phyloP scores from a whole-genome alignment of 495 filamentous ascomycete species.

The Evernia prunastri region DNA sequence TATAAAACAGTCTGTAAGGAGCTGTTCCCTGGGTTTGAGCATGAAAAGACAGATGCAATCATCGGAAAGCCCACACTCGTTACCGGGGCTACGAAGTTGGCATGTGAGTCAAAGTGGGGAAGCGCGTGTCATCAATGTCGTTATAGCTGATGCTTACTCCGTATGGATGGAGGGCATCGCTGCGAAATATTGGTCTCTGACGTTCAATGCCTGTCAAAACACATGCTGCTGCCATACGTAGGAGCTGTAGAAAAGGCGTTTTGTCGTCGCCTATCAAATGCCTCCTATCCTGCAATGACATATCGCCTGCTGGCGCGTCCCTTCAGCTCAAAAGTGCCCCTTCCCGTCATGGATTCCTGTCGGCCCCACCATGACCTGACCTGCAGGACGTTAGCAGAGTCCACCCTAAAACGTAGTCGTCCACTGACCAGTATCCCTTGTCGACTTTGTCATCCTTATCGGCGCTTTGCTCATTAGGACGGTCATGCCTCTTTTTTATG shows the following conservation, averaged over 20 bases:
- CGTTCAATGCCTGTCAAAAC: neutral
- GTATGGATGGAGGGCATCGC: neutral
- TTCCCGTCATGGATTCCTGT: constrained; percentile 22
- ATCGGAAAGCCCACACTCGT: neutral
- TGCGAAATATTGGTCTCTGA: neutral
- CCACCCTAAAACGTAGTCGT: neutral
- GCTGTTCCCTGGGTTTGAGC: neutral
- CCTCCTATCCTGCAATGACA: neutral
- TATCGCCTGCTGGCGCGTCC: neutral
- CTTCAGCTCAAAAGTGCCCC: neutral
- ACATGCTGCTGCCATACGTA: neutral
- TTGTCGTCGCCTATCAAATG: neutral
- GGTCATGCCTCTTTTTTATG: constrained; percentile 26
- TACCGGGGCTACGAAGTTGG: neutral
- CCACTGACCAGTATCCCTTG: constrained; percentile 29
- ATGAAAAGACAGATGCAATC: neutral
- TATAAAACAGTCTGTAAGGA: no score
- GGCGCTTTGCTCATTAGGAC: constrained; percentile 21
- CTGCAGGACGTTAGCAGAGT: constrained; percentile 13
- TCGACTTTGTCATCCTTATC: constrained; percentile 25
- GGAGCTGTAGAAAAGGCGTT: neutral
- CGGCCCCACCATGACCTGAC: constrained; percentile 26
- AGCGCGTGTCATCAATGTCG: neutral
- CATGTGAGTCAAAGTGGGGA: neutral
- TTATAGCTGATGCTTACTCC: neutral